Evolutionary conservation across 306 rosid species (phyloP).

Genomic region (Vicia villosa): DNA sequence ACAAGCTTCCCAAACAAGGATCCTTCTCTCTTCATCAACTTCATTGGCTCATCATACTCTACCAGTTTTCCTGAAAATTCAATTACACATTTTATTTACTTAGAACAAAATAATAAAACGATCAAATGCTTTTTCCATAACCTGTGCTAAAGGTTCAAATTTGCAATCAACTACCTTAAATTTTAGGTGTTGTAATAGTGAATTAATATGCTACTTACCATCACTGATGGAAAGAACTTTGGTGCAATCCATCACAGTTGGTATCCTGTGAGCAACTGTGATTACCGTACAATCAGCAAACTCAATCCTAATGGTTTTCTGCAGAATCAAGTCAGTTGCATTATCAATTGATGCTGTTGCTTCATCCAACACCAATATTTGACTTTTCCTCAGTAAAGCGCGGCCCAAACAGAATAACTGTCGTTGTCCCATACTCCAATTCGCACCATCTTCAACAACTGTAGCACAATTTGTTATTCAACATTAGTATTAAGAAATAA

Average conservation of each 20-base stretch:
- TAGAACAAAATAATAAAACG: no score
- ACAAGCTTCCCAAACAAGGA: conserved; percentile 84
- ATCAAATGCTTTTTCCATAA: no score
- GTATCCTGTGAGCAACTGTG: conserved; percentile 91
- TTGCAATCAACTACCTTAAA: not conserved
- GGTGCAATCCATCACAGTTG: conserved; percentile 97
- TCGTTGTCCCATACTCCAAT: conserved; percentile 97
- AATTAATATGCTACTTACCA: conserved; percentile 46
- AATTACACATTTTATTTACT: not conserved
- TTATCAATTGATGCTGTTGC: conserved; percentile 96
- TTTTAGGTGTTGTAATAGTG: no score
- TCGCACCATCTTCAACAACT: conserved; percentile 91
- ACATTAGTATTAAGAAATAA: no score
- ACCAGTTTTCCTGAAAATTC: conserved; percentile 67
- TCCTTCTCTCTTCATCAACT: conserved; percentile 73
- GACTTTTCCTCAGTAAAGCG: conserved; percentile 79
- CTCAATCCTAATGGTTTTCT: conserved; percentile 75
- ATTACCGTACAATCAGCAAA: conserved; percentile 78
- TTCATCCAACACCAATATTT: conserved; percentile 83
- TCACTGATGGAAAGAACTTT: conserved; percentile 88
- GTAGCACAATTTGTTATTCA: conserved; percentile 15
- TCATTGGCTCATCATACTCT: conserved; percentile 86
- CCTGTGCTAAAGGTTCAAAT: not conserved
- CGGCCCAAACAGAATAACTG: conserved; percentile 93
- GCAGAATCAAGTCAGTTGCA: conserved; percentile 86